Evolutionary conservation across 169 alveolate species (phyloP).

Genomic region (Eimeria sp.): DNA sequence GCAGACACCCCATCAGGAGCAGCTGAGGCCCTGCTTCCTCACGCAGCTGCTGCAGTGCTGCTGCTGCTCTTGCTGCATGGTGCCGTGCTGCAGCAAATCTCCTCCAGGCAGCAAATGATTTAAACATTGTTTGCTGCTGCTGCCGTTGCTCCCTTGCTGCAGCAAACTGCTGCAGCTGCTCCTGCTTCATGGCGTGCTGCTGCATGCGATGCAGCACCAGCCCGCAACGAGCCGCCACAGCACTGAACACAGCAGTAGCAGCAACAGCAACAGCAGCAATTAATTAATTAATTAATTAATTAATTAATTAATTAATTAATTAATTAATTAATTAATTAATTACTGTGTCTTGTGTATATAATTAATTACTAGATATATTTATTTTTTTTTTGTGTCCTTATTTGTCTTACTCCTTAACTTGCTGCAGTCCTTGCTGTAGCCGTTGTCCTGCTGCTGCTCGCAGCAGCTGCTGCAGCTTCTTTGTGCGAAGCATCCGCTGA

Average conservation of each 20-base stretch:
- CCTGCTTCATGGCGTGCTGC: constrained; percentile 41
- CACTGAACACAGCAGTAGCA: constrained; percentile 39
- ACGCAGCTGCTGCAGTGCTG: constrained; percentile 43
- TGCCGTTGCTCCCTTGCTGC: constrained; percentile 1
- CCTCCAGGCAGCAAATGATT: not conserved
- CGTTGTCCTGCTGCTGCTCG: too few relatives aligned
- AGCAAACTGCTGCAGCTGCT: constrained; percentile 55
- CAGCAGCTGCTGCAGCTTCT: too few relatives aligned
- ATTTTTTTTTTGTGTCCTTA: too few relatives aligned
- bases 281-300: too few relatives aligned
- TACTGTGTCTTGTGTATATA: too few relatives aligned
- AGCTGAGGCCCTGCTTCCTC: constrained; percentile 28
- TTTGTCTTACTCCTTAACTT: too few relatives aligned
- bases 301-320: too few relatives aligned
- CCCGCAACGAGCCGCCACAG: constrained; percentile 18
- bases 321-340: too few relatives aligned
- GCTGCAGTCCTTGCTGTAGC: too few relatives aligned
- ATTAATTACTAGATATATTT: too few relatives aligned
- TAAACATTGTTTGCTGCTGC: not conserved
- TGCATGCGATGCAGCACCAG: constrained; percentile 65
- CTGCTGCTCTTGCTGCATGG: constrained; percentile 53
- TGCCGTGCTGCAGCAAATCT: not conserved
- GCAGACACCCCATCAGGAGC: constrained; percentile 38
- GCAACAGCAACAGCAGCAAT: not conserved
- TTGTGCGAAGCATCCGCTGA: too few relatives aligned